These are phyloP conservation scores for Eleusine coracana DNA, from an alignment of 176 grass and related monocot genomes.

Conservation along the genomic window DNA sequence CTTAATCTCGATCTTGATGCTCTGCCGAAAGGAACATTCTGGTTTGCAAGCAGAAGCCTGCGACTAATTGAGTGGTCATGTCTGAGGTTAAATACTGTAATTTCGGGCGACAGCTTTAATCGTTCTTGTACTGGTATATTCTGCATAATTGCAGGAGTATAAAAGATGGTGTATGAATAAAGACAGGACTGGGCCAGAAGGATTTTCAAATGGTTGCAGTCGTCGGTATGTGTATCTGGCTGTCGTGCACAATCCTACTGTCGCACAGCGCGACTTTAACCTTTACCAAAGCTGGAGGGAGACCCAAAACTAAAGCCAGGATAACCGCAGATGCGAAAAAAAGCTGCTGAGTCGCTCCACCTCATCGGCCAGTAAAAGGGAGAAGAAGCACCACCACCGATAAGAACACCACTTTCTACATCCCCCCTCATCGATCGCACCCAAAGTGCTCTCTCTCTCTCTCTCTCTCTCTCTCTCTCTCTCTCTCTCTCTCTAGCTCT, in stretches of 20 bases:
- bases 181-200: constrained; percentile 1
- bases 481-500: too few relatives aligned
- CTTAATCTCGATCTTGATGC: not conserved
- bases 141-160: not conserved
- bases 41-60: not conserved
- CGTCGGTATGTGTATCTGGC: constrained; percentile 2
- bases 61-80: not conserved
- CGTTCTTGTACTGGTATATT: constrained; percentile 4
- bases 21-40: constrained; percentile 18
- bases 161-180: not conserved
- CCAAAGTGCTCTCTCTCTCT: too few relatives aligned
- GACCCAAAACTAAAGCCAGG: constrained; percentile 28
- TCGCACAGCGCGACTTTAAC: constrained; percentile 24
- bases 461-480: too few relatives aligned
- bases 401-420: not conserved
- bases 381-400: not conserved
- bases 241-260: constrained; percentile 31
- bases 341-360: not conserved
- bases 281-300: constrained; percentile 34
- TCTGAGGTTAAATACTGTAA: constrained; percentile 4
- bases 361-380: constrained; percentile 7
- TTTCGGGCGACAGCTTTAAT: not conserved
- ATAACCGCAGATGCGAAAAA: constrained; percentile 23
- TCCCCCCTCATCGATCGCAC: constrained; percentile 5
- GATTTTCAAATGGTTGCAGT: constrained; percentile 36